Percentiles rank a stretch among this genome's conserved stretches.
These are phyloP conservation scores for Rhodotorula sp. DNA, from an alignment of 1,284 basidiomycete species.

Conservation along the genomic window DNA sequence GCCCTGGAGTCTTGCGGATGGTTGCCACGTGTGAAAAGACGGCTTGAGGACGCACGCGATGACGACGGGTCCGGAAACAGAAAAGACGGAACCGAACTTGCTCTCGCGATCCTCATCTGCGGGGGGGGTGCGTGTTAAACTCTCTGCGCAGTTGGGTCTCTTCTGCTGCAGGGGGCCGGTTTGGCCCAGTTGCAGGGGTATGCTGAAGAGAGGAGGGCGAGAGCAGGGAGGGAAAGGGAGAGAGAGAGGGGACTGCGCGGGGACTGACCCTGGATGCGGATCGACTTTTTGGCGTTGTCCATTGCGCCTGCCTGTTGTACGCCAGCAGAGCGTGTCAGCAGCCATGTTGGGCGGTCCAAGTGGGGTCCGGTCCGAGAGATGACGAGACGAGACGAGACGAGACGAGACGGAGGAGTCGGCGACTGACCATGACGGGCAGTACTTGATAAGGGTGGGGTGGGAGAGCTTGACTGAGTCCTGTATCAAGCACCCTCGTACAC, in stretches of 20 bases:
- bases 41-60: conserved; percentile 60
- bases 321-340: background rate
- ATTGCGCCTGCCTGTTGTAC: conserved; percentile 70
- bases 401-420: no score
- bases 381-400: background rate
- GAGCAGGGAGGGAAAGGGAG: background rate
- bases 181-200: background rate
- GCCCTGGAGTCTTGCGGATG: background rate
- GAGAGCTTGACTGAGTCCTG: no score
- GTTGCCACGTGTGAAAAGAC: background rate
- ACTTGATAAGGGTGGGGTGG: background rate
- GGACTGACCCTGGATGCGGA: conserved; percentile 62
- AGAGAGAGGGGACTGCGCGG: background rate
- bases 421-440: background rate
- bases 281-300: conserved; percentile 78
- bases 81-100: conserved; percentile 85
- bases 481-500: no score
- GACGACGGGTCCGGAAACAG: conserved; percentile 94
- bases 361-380: background rate
- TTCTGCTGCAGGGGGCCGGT: no score
- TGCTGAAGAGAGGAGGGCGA: background rate
- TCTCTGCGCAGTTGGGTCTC: no score
- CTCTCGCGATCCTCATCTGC: conserved; percentile 83
- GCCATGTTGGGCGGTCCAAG: background rate
- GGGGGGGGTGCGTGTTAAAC: background rate